These are phyloP conservation scores for Lenwebbia sp. DNA, from an alignment of 345 rosid genomes.

Conservation along the genomic window DNA sequence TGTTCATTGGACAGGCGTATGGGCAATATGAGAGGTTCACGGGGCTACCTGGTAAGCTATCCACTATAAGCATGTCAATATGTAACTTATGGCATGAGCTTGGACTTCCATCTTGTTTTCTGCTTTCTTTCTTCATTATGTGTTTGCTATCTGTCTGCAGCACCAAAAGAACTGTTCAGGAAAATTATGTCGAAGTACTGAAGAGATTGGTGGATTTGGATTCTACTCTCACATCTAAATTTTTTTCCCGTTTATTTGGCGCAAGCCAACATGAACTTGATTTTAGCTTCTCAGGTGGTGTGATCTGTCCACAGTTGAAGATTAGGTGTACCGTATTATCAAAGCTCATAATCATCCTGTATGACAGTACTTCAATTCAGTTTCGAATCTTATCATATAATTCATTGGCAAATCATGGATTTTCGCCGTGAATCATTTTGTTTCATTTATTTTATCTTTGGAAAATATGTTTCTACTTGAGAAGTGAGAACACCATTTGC, in stretches of 20 bases:
- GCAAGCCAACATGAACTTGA: not conserved
- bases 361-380: not conserved
- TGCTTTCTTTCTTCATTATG: not conserved
- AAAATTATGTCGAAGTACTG: slow-evolving; percentile 53
- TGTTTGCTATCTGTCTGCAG: slow-evolving; percentile 23
- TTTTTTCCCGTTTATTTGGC: not conserved
- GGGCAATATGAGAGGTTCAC: slow-evolving; percentile 78
- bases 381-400: not conserved
- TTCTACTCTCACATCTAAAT: not conserved
- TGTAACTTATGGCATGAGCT: not conserved
- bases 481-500: not conserved
- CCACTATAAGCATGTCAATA: not conserved
- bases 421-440: not conserved
- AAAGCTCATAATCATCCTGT: not conserved
- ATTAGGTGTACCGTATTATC: not conserved
- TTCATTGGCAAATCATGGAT: not conserved
- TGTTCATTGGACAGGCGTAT: slow-evolving; percentile 93
- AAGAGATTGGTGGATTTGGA: not conserved
- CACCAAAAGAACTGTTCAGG: slow-evolving; percentile 69
- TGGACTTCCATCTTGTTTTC: not conserved
- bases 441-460: not conserved
- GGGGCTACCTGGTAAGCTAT: slow-evolving; percentile 15
- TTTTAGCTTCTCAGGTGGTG: not conserved
- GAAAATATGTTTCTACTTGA: not conserved
- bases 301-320: not conserved